Conservation (phyloP, 2,329 filamentous ascomycete genomes). For the Fusarium protoensiforme region DNA sequence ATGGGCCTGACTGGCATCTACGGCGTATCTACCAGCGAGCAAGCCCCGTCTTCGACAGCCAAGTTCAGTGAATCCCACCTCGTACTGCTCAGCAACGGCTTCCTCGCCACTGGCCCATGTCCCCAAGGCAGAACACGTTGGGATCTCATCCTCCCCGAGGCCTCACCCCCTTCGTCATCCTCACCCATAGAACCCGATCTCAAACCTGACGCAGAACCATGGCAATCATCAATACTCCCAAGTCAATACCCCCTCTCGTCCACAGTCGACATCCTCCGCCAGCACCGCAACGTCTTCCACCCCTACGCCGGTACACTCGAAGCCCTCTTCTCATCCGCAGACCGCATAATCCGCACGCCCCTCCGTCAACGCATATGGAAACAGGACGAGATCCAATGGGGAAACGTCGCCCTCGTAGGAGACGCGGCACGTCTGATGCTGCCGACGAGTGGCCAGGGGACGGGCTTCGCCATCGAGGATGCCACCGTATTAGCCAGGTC, state of each 20-base stretch:
- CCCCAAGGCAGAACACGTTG: constrained; percentile 34
- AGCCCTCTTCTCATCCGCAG: constrained; percentile 29
- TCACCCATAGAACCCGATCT: background rate
- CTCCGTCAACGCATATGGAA: constrained; percentile 39
- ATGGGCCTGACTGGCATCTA: constrained; percentile 39
- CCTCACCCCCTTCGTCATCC: constrained; percentile 12
- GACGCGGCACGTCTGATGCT: constrained; percentile 40
- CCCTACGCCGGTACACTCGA: constrained; percentile 35
- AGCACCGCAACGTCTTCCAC: constrained; percentile 26
- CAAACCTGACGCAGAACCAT: constrained; percentile 9
- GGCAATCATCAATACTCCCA: constrained; percentile 25
- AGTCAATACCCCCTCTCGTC: constrained; percentile 22
- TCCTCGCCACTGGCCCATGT: constrained; percentile 31
- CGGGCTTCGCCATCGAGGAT: constrained; percentile 42
- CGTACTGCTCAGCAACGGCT: constrained; percentile 30
- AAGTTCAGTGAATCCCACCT: constrained; percentile 29
- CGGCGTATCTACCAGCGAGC: constrained; percentile 24
- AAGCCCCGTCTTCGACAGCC: background rate
- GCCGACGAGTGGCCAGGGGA: constrained; percentile 42
- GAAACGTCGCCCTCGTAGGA: constrained; percentile 33
- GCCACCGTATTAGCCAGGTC: constrained; percentile 36
- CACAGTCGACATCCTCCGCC: constrained; percentile 18
- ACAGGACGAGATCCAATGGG: constrained; percentile 38
- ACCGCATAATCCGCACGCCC: constrained; percentile 40
- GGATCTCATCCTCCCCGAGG: constrained; percentile 41